Evolutionary conservation across 2,329 filamentous ascomycete species (phyloP).

Genomic region (Claviceps cyperi): DNA sequence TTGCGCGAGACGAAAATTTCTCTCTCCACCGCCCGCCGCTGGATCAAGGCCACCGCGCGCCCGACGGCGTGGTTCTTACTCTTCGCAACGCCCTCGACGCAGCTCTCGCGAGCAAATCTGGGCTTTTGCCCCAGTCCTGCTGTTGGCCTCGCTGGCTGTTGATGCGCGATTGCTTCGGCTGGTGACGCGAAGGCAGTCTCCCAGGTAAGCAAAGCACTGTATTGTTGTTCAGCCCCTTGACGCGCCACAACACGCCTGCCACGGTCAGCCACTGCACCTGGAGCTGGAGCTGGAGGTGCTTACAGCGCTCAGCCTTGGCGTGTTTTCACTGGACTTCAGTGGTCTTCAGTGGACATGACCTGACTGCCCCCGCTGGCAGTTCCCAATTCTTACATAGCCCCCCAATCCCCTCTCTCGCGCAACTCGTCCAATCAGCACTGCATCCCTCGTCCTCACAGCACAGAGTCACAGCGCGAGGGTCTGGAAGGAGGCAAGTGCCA

Average conservation of each 20-base stretch:
- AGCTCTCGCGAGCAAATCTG: background rate
- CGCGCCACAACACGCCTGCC: no score
- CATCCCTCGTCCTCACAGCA: background rate
- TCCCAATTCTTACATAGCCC: background rate
- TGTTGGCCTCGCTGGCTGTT: background rate
- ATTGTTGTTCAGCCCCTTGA: background rate
- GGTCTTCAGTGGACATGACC: background rate
- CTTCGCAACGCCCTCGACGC: background rate
- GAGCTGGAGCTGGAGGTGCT: background rate
- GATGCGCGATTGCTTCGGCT: conserved; percentile 1
- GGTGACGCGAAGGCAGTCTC: conserved; percentile 1
- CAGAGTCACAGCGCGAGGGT: background rate
- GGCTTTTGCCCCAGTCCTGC: background rate
- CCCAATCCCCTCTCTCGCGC: background rate
- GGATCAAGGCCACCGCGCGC: conserved; percentile 9
- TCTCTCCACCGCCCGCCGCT: conserved; percentile 10
- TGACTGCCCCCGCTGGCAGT: background rate
- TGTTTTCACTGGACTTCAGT: no score
- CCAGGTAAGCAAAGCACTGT: background rate
- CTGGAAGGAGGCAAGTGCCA: background rate
- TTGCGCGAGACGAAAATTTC: conserved; percentile 19
- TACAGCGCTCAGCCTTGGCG: no score
- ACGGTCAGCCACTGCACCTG: background rate
- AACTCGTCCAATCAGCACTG: conserved; percentile 4
- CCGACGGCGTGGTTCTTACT: background rate